These are phyloP conservation scores for Mallotus nudiflorus DNA, from an alignment of 345 rosid species.

Conservation along the genomic window DNA sequence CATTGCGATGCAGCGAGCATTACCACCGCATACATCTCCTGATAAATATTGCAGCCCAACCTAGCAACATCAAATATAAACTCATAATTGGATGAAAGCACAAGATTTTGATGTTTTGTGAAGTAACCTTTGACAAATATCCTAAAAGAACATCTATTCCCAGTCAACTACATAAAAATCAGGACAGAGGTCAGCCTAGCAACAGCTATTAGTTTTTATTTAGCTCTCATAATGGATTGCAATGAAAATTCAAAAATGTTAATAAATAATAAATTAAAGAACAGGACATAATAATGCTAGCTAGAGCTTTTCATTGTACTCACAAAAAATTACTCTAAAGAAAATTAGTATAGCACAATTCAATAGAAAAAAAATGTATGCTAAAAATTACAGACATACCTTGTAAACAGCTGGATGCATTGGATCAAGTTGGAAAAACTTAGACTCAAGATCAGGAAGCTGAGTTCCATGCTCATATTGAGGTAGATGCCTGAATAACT, in stretches of 20 bases:
- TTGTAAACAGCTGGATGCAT: conserved; percentile 92
- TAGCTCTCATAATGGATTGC: neutral
- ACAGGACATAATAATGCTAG: neutral
- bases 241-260: neutral
- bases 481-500: conserved; percentile 95
- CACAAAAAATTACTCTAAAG: neutral
- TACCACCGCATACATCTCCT: conserved; percentile 85
- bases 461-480: conserved; percentile 93
- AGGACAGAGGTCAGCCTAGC: neutral
- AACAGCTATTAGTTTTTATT: neutral
- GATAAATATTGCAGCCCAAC: conserved; percentile 87
- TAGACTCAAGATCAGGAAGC: conserved; percentile 80
- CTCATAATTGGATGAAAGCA: neutral
- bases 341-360: neutral
- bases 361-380: neutral
- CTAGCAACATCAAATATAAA: conserved; percentile 40
- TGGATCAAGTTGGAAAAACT: conserved; percentile 83
- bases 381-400: conserved; percentile 41
- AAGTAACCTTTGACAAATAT: neutral
- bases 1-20: conserved; percentile 99
- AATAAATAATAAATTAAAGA: neutral
- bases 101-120: neutral
- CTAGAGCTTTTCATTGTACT: neutral
- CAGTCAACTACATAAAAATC: neutral
- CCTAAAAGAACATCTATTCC: neutral